A percentile compares a stretch with the other conserved stretches of the same genome.
These are phyloP conservation scores for Tinospora cordifolia DNA, from an alignment of 164 flowering plant genomes.

Conservation along the genomic window DNA sequence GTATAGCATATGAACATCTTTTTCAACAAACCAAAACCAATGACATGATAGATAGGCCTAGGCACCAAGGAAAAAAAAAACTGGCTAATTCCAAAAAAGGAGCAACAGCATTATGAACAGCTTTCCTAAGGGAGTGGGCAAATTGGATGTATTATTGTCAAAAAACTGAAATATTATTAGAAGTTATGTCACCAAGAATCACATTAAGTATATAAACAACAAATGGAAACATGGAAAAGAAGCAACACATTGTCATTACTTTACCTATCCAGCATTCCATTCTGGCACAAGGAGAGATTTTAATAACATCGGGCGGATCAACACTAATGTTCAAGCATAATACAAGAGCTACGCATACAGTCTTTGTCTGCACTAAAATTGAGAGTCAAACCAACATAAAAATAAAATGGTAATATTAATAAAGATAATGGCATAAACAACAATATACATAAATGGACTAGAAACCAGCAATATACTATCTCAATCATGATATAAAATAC, in stretches of 20 bases:
- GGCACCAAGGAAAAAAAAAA: too few species aligned
- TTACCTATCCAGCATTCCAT: slow-evolving; percentile 99
- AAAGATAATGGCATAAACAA: not conserved
- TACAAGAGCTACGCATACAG: slow-evolving; percentile 91
- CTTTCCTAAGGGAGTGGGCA: too few species aligned
- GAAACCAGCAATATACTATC: not conserved
- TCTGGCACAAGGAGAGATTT: slow-evolving; percentile 97
- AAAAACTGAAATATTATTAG: not conserved
- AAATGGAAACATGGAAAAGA: not conserved
- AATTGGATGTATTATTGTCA: not conserved
- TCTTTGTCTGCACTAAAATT: slow-evolving; percentile 81
- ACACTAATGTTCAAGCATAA: slow-evolving; percentile 91
- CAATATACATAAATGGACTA: not conserved
- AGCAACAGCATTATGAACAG: too few species aligned
- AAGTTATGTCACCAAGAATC: not conserved
- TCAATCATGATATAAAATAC: not conserved
- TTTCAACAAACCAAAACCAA: too few species aligned
- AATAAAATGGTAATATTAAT: not conserved
- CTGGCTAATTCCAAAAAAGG: too few species aligned
- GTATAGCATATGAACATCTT: too few species aligned
- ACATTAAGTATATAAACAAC: not conserved
- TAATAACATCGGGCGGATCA: slow-evolving; percentile 98
- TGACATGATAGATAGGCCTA: too few species aligned
- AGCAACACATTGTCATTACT: slow-evolving; percentile 3
- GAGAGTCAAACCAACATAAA: slow-evolving; percentile 10